These are phyloP conservation scores for Epichloe hybrida DNA, from an alignment of 2,329 filamentous ascomycete species.

Conservation along the genomic window DNA sequence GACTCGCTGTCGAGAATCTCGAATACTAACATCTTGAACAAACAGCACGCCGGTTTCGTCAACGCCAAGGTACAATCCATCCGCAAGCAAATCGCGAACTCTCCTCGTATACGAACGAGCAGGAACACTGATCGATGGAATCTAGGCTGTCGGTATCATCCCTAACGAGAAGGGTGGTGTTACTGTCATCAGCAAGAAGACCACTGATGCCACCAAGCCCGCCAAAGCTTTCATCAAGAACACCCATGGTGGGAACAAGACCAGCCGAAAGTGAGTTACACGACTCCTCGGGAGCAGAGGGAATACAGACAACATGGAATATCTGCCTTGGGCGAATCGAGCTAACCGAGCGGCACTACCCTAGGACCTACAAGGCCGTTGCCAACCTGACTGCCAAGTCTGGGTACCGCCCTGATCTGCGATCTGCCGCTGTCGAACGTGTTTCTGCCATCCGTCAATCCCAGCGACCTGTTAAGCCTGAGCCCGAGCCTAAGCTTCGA, in stretches of 20 bases:
- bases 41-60: constrained; percentile 77
- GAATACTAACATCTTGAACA: constrained; percentile 20
- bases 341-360: constrained; percentile 1
- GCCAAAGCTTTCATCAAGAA: constrained; percentile 49
- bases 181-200: constrained; percentile 74
- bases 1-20: not conserved
- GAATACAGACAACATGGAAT: constrained; percentile 3
- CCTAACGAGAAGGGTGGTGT: constrained; percentile 67
- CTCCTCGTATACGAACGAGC: constrained; percentile 1
- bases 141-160: constrained; percentile 69
- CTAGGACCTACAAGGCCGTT: constrained; percentile 77
- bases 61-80: constrained; percentile 66
- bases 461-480: constrained; percentile 66
- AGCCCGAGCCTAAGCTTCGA: constrained; percentile 59
- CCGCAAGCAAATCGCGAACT: not conserved
- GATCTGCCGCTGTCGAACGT: constrained; percentile 67
- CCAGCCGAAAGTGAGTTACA: constrained; percentile 51
- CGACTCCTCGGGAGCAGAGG: not conserved
- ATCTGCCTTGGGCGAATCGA: constrained; percentile 7
- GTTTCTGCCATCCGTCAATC: constrained; percentile 72
- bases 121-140: constrained; percentile 11
- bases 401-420: constrained; percentile 73
- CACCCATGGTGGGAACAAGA: constrained; percentile 58
- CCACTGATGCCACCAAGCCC: constrained; percentile 58
- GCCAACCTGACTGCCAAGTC: constrained; percentile 71